Base-by-base conservation (phyloP, 768 basidiomycete species). In the Phylloporus scabripes region DNA sequence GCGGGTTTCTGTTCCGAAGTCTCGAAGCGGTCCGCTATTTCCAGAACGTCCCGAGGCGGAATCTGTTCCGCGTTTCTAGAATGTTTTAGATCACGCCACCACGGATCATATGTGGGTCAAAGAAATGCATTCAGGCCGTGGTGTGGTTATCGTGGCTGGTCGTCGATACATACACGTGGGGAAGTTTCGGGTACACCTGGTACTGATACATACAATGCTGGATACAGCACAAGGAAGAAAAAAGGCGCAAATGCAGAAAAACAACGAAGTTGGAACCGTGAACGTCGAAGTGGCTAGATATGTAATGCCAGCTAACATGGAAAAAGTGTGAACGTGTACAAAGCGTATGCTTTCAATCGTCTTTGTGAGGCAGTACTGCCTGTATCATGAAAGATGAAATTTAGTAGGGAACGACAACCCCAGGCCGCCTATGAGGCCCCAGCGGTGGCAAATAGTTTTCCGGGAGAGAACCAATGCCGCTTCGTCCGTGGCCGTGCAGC, bases 381-480 rank as follows among this genome's bases (percentile, higher is more conserved):
- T 37, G 33, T 42, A 50, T 26, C 24, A 26, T 26, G 24, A n/a
- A n/a, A n/a, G 43, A 36, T 45, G 31, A 23, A 46, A 42, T 50
- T 17, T 17, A 20, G 17, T 49, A 53, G 42, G 41, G 55, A 58
- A 46, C 24, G 41, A 50, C 41, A 33, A 14, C 11, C 4, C 28
- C n/a, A 34, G 41, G 24, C 26, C 29, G 39, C 52, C 66, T 67
- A 68, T 49, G 66, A 61, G 40, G 66, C 70, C 47, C 71, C 71
- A 46, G 72, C 60, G 42, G 74, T 69, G 53, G 72, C 60, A 56
- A 79, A 77, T 54, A 80, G 60, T 64, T 74, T 74, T 62, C 74
- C 74, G 24, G 77, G 72, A 46, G 74, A 74, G 61, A 80, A 80
- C 80, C 80, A 81, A 55, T 72, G 68, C 32, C 75, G 72, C 57